Percentiles rank a stretch among this genome's conserved stretches.
These are phyloP conservation scores for Verticillium longisporum DNA, from an alignment of 2,329 filamentous ascomycete species.

Conservation along the genomic window DNA sequence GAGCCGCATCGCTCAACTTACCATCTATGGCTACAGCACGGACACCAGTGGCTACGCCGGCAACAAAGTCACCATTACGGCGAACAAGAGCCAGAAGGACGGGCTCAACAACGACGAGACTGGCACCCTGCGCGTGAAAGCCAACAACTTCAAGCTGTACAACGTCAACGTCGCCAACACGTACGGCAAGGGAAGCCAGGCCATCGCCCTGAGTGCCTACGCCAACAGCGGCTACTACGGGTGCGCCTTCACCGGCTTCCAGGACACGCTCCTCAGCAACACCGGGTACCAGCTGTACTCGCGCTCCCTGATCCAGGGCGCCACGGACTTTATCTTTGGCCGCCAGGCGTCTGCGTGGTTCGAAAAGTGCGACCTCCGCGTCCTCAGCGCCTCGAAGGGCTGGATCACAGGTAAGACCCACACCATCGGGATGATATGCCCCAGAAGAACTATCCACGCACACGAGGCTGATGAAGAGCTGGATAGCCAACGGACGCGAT, in stretches of 20 bases:
- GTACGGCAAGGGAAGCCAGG: constrained; percentile 39
- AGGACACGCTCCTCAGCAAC: constrained; percentile 42
- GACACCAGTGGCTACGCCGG: constrained; percentile 41
- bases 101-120: constrained; percentile 46
- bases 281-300: constrained; percentile 40
- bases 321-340: constrained; percentile 44
- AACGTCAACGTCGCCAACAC: constrained; percentile 49
- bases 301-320: constrained; percentile 34
- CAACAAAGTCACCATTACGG: constrained; percentile 50
- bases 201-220: constrained; percentile 38
- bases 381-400: constrained; percentile 24
- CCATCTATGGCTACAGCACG: constrained; percentile 50
- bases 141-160: constrained; percentile 48
- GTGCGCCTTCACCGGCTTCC: constrained; percentile 36
- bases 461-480: not conserved
- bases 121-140: constrained; percentile 39
- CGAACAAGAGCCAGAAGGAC: constrained; percentile 47
- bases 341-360: constrained; percentile 36
- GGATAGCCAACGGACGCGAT: constrained; percentile 32
- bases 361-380: constrained; percentile 31
- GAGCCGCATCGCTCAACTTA: constrained; percentile 39
- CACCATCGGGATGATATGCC: too few relatives aligned
- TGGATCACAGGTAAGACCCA: constrained; percentile 31
- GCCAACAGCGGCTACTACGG: constrained; percentile 40
- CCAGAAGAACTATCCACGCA: too few relatives aligned